Conservation (phyloP, 1,284 basidiomycete species). For the Stygiomarasmius scandens region DNA sequence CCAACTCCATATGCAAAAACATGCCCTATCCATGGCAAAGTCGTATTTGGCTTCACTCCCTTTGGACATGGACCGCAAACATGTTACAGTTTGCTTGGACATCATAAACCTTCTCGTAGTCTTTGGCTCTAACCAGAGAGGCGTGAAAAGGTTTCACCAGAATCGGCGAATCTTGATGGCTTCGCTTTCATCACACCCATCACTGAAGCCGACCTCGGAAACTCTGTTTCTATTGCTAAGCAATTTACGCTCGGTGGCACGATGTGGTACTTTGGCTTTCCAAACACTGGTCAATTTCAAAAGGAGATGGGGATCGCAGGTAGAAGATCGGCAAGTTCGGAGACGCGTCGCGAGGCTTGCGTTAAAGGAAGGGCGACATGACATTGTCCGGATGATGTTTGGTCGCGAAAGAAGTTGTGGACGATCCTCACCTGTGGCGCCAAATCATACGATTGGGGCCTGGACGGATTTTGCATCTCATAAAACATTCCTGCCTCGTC, state of each 20-base stretch:
- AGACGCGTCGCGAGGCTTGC: slow-evolving; percentile 59
- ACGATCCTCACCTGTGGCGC: background rate
- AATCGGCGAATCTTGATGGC: slow-evolving; percentile 41
- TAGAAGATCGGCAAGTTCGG: slow-evolving; percentile 60
- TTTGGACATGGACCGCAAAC: slow-evolving; percentile 31
- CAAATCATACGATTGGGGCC: background rate
- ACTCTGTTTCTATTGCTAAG: slow-evolving; percentile 64
- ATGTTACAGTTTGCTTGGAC: slow-evolving; percentile 38
- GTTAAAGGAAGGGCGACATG: slow-evolving; percentile 59
- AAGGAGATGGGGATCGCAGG: slow-evolving; percentile 52
- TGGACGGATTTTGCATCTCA: slow-evolving; percentile 23
- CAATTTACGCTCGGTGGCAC: slow-evolving; percentile 46
- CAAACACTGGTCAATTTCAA: slow-evolving; percentile 47
- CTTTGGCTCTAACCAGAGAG: slow-evolving; percentile 32
- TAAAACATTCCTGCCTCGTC: slow-evolving; percentile 1
- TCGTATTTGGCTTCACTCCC: slow-evolving; percentile 49
- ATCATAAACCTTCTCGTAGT: slow-evolving; percentile 50
- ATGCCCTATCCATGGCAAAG: slow-evolving; percentile 43
- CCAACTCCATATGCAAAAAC: slow-evolving; percentile 15
- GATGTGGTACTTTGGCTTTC: slow-evolving; percentile 55
- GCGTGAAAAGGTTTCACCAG: slow-evolving; percentile 41
- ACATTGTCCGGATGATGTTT: slow-evolving; percentile 39
- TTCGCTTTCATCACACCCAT: slow-evolving; percentile 49
- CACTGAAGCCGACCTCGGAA: slow-evolving; percentile 57
- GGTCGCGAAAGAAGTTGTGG: slow-evolving; percentile 31